These are phyloP conservation scores for Hylodesmum podocarpum DNA, from an alignment of 306 rosid species.

Conservation along the genomic window DNA sequence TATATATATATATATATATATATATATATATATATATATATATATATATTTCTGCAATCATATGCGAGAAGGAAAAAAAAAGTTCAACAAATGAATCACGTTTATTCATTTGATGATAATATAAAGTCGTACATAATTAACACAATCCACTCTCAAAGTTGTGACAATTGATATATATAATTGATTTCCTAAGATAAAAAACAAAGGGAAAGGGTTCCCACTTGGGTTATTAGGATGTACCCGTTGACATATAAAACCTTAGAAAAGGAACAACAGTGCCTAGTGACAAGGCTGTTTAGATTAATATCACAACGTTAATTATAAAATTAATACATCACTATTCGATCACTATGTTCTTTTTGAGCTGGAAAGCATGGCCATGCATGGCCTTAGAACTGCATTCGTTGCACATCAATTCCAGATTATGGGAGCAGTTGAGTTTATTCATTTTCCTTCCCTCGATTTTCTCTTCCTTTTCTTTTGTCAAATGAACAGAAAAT, in stretches of 20 bases:
- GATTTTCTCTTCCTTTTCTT: not conserved
- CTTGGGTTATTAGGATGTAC: constrained; percentile 16
- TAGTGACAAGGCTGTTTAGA: constrained; percentile 29
- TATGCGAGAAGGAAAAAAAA: too few relatives aligned
- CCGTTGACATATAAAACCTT: constrained; percentile 24
- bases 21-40: too few relatives aligned
- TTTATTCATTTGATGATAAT: not conserved
- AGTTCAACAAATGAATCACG: not conserved
- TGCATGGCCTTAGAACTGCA: constrained; percentile 18
- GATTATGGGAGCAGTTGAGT: constrained; percentile 32
- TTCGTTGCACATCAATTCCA: constrained; percentile 2
- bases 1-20: too few relatives aligned
- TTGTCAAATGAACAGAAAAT: constrained; percentile 21
- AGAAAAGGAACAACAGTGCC: constrained; percentile 35
- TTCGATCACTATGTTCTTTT: constrained; percentile 2
- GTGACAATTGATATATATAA: not conserved
- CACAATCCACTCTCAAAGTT: not conserved
- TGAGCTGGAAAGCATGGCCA: constrained; percentile 49
- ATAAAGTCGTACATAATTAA: not conserved
- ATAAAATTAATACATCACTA: not conserved
- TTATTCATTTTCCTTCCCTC: not conserved
- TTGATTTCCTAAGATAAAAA: not conserved
- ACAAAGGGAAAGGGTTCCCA: constrained; percentile 28
- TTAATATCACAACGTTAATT: constrained; percentile 6
- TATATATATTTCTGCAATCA: too few relatives aligned